Conservation (phyloP, 2,329 filamentous ascomycete species). For the Ceratocystis destructans region DNA sequence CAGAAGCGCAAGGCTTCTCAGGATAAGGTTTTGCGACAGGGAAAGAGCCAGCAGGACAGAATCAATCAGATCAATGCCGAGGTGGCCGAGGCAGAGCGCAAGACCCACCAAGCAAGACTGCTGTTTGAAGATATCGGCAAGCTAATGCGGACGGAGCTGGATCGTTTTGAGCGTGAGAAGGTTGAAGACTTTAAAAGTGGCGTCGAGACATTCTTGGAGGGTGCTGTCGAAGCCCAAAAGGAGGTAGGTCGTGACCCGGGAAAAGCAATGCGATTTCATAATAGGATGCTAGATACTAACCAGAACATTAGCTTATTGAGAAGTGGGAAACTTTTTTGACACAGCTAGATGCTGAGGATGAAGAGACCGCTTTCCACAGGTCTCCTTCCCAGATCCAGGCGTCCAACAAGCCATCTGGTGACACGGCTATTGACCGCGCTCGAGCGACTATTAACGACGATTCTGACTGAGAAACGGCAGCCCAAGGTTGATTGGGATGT, state of each 20-base stretch:
- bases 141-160: slow-evolving; percentile 78
- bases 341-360: slow-evolving; percentile 88
- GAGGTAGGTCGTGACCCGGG: slow-evolving; percentile 48
- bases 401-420: slow-evolving; percentile 36
- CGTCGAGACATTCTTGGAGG: slow-evolving; percentile 93
- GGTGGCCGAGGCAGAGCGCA: slow-evolving; percentile 86
- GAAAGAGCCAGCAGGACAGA: slow-evolving; percentile 89
- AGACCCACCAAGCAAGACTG: slow-evolving; percentile 76
- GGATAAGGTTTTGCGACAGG: slow-evolving; percentile 89
- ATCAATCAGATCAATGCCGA: slow-evolving; percentile 85
- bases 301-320: slow-evolving; percentile 46
- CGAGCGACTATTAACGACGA: slow-evolving; percentile 46
- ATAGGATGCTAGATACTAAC: not conserved
- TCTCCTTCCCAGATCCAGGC: slow-evolving; percentile 43
- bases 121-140: slow-evolving; percentile 96
- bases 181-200: slow-evolving; percentile 98
- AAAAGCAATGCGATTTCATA: not conserved
- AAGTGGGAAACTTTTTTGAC: slow-evolving; percentile 98
- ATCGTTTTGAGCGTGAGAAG: slow-evolving; percentile 91
- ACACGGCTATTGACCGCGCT: slow-evolving; percentile 48
- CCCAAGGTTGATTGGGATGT: not conserved
- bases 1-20: slow-evolving; percentile 79
- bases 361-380: slow-evolving; percentile 54
- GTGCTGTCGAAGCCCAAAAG: slow-evolving; percentile 94
- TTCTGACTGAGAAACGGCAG: slow-evolving; percentile 34